Evolutionary conservation across 306 rosid species (phyloP).

Genomic region (Rosa persica): DNA sequence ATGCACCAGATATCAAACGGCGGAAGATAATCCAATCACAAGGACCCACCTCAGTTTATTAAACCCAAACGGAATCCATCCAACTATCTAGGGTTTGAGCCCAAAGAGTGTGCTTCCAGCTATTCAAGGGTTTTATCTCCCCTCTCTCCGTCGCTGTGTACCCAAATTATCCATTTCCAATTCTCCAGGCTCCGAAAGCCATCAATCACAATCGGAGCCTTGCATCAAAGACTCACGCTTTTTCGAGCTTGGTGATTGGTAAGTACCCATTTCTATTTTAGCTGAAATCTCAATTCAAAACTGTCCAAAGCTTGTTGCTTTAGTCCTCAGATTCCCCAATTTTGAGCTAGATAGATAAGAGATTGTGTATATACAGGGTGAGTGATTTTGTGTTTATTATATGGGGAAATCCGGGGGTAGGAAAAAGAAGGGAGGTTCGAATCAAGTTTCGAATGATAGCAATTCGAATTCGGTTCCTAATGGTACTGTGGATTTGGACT

Average conservation of each 20-base stretch:
- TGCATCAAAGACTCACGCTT: slow-evolving; percentile 10
- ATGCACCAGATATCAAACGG: slow-evolving; percentile 30
- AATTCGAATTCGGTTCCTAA: slow-evolving; percentile 46
- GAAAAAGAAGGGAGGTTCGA: slow-evolving; percentile 80
- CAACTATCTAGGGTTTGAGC: slow-evolving; percentile 47
- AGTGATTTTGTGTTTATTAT: slow-evolving; percentile 1
- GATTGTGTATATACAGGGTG: background rate
- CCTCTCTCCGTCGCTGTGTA: background rate
- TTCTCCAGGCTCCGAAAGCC: slow-evolving; percentile 11
- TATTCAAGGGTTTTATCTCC: background rate
- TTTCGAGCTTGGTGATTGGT: slow-evolving; percentile 29
- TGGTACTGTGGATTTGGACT: slow-evolving; percentile 70
- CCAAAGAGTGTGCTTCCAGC: background rate
- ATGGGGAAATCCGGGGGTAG: slow-evolving; percentile 98
- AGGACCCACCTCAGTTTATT: slow-evolving; percentile 7
- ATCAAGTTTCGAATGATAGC: slow-evolving; percentile 42
- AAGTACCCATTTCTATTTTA: slow-evolving; percentile 13
- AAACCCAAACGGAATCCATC: slow-evolving; percentile 24
- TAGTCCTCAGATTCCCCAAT: background rate
- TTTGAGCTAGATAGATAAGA: slow-evolving; percentile 22
- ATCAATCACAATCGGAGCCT: background rate
- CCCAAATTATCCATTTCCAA: background rate
- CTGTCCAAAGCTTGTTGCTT: slow-evolving; percentile 9
- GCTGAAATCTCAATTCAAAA: background rate
- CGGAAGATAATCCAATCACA: background rate